Percentiles rank a stretch among this genome's conserved stretches.
Conservation (phyloP, 225 moss, liverwort and hornwort genomes). For the Marchantia polymorpha region DNA sequence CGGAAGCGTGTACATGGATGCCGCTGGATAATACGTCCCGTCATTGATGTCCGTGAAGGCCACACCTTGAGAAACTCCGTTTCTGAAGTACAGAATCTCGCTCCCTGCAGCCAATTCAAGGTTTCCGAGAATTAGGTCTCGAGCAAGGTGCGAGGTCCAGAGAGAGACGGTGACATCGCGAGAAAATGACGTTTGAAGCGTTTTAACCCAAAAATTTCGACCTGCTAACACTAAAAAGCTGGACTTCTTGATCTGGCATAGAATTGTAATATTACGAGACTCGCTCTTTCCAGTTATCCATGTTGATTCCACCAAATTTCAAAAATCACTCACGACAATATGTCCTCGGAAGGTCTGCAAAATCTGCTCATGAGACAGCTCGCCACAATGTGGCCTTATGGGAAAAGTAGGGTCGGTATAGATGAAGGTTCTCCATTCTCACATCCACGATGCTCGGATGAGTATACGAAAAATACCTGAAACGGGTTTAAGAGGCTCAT, state of each 20-base stretch:
- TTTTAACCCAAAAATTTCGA: too few species aligned
- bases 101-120: constrained; percentile 53
- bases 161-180: too few species aligned
- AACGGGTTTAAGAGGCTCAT: constrained; percentile 69
- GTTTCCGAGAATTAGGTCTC: neutral
- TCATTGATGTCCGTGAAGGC: constrained; percentile 72
- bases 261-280: too few species aligned
- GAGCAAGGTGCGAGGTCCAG: too few species aligned
- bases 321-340: too few species aligned
- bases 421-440: neutral
- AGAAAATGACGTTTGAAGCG: too few species aligned
- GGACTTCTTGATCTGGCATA: too few species aligned
- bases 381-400: neutral
- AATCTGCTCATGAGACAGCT: neutral
- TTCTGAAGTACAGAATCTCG: constrained; percentile 84
- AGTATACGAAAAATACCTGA: constrained; percentile 56
- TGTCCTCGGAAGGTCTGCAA: too few species aligned
- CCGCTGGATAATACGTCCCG: constrained; percentile 88
- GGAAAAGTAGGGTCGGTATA: neutral
- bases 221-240: too few species aligned
- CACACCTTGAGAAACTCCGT: constrained; percentile 77
- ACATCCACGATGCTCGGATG: neutral
- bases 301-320: too few species aligned
- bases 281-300: too few species aligned
- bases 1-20: constrained; percentile 95